Percentiles rank a stretch among this genome's conserved stretches.
Conservation (phyloP, 1,139 yeast genomes). For the Pichia terricola region DNA sequence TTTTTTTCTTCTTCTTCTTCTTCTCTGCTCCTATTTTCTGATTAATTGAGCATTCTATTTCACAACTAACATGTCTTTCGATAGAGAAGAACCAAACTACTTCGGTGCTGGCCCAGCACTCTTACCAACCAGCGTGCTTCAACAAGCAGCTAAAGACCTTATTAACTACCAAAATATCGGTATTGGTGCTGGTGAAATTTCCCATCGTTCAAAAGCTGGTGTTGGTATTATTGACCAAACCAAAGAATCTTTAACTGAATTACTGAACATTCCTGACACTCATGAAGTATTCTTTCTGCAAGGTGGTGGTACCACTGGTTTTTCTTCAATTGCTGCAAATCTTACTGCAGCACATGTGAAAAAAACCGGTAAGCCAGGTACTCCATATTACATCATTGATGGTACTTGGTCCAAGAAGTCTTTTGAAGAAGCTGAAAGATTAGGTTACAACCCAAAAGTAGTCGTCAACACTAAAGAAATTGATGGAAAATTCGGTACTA, state of each 20-base stretch:
- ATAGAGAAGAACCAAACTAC: constrained; percentile 69
- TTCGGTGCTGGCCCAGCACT: constrained; percentile 98
- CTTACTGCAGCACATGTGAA: constrained; percentile 65
- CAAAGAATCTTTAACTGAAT: constrained; percentile 50
- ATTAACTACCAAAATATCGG: constrained; percentile 59
- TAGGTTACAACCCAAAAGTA: constrained; percentile 68
- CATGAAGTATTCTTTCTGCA: constrained; percentile 92
- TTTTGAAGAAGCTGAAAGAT: constrained; percentile 72
- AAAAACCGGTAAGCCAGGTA: constrained; percentile 62
- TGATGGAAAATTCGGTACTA: constrained; percentile 50
- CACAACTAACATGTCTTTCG: constrained; percentile 28
- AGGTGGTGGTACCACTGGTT: constrained; percentile 97
- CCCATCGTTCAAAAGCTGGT: constrained; percentile 88
- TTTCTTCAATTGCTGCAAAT: constrained; percentile 79
- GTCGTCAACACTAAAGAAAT: constrained; percentile 54
- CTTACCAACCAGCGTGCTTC: constrained; percentile 72
- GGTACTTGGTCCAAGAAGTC: constrained; percentile 93
- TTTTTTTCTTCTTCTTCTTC: too few species aligned
- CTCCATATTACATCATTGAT: constrained; percentile 80
- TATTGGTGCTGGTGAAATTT: constrained; percentile 88
- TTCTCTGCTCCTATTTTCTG: too few species aligned
- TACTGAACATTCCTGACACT: constrained; percentile 74
- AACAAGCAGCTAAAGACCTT: constrained; percentile 80
- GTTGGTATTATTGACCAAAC: constrained; percentile 67
- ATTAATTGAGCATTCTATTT: too few species aligned